These are phyloP conservation scores for Tolypocladium paradoxum DNA, from an alignment of 2,329 filamentous ascomycete genomes.

Conservation along the genomic window DNA sequence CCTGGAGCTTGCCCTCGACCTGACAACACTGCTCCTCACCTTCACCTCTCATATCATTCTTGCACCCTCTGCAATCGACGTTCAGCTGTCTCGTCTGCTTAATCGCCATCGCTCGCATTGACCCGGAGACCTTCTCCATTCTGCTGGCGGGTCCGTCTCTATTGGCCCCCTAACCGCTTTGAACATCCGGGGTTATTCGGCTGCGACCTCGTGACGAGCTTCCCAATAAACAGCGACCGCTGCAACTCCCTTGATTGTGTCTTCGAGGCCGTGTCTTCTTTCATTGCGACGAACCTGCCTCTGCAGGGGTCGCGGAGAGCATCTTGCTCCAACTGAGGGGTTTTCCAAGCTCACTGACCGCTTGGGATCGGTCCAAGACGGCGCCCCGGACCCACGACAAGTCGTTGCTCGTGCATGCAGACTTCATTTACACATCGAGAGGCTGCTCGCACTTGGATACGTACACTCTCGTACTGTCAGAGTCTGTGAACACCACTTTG, in stretches of 20 bases:
- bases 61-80: background rate
- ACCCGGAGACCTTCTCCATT: background rate
- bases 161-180: background rate
- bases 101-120: background rate
- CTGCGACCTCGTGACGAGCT: background rate
- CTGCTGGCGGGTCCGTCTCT: background rate
- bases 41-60: background rate
- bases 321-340: background rate
- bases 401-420: background rate
- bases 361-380: background rate
- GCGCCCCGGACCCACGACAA: background rate
- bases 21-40: background rate
- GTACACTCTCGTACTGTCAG: background rate
- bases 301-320: background rate
- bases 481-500: background rate
- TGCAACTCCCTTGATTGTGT: background rate
- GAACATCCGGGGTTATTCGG: background rate
- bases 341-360: background rate
- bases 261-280: background rate
- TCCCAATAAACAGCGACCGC: background rate
- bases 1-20: background rate
- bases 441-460: background rate
- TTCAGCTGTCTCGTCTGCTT: background rate
- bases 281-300: background rate
- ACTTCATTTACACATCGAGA: background rate